phyloP scores from a whole-genome alignment of 495 filamentous ascomycete species.

The Penicillium desertorum region DNA sequence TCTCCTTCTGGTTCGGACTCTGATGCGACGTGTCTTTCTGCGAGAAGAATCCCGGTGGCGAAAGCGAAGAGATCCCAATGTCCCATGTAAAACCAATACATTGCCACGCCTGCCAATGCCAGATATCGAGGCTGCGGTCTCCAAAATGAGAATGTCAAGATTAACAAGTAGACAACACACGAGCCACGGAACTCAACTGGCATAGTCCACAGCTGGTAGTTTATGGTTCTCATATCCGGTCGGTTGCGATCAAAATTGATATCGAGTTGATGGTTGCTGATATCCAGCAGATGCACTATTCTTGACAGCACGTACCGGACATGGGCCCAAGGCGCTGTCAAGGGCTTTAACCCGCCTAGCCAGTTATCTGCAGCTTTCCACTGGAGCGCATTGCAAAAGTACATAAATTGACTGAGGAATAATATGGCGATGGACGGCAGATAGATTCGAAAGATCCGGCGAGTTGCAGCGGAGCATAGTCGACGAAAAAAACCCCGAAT shows the following conservation, averaged over 20 bases:
- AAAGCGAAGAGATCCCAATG: constrained; percentile 50
- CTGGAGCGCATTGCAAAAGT: constrained; percentile 23
- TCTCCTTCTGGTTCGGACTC: not conserved
- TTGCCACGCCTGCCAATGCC: constrained; percentile 26
- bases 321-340: constrained; percentile 22
- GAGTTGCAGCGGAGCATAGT: constrained; percentile 26
- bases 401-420: constrained; percentile 19
- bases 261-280: constrained; percentile 16
- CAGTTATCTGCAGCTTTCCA: constrained; percentile 16
- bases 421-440: constrained; percentile 22
- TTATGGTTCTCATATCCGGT: constrained; percentile 9
- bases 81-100: constrained; percentile 40
- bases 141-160: constrained; percentile 40
- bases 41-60: constrained; percentile 42
- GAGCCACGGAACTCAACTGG: constrained; percentile 49
- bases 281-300: constrained; percentile 23
- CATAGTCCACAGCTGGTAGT: constrained; percentile 51
- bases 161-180: constrained; percentile 43
- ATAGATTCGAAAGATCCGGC: constrained; percentile 28
- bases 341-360: constrained; percentile 17
- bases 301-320: constrained; percentile 21
- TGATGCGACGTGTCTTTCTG: constrained; percentile 34
- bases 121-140: constrained; percentile 32
- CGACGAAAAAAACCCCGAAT: constrained; percentile 14
- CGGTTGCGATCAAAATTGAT: not conserved